Conservation (phyloP, 75 land plant genomes). For the Sequoia sempervirens region DNA sequence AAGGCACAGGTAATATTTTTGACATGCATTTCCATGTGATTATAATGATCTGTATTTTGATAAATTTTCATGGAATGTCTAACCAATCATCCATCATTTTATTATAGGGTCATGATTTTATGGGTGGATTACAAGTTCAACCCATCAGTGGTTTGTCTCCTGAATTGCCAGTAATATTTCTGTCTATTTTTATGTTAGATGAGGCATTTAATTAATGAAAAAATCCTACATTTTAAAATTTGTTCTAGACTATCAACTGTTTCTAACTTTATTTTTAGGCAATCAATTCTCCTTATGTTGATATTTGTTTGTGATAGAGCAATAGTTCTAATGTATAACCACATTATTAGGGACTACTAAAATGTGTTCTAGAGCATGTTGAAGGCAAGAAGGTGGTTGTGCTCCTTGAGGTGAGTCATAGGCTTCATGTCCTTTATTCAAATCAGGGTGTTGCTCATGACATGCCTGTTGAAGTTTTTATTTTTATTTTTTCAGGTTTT, state of each 20-base stretch:
- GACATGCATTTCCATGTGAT: neutral
- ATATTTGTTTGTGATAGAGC: neutral
- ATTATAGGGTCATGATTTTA: slow-evolving; percentile 1
- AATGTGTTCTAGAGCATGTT: slow-evolving; percentile 40
- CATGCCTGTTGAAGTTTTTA: neutral
- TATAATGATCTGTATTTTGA: neutral
- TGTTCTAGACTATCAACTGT: neutral
- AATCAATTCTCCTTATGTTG: neutral
- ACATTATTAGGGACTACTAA: slow-evolving; percentile 23
- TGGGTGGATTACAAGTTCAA: slow-evolving; percentile 5
- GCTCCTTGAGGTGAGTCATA: slow-evolving; percentile 33
- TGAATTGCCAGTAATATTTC: slow-evolving; percentile 4
- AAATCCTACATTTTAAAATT: neutral
- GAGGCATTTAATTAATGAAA: neutral
- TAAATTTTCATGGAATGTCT: neutral
- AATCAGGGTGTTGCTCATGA: neutral
- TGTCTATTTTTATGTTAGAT: neutral
- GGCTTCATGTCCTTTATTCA: neutral
- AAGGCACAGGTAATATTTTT: slow-evolving; percentile 2
- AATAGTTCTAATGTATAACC: neutral
- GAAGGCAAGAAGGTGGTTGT: slow-evolving; percentile 41
- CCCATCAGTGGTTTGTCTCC: slow-evolving; percentile 2
- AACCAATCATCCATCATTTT: neutral
- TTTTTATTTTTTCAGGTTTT: neutral
- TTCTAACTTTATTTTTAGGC: neutral